A percentile compares a stretch with the other conserved stretches of the same genome.
Evolutionary conservation across 2,329 filamentous ascomycete species (phyloP).

Genomic region (Dothistroma pini): DNA sequence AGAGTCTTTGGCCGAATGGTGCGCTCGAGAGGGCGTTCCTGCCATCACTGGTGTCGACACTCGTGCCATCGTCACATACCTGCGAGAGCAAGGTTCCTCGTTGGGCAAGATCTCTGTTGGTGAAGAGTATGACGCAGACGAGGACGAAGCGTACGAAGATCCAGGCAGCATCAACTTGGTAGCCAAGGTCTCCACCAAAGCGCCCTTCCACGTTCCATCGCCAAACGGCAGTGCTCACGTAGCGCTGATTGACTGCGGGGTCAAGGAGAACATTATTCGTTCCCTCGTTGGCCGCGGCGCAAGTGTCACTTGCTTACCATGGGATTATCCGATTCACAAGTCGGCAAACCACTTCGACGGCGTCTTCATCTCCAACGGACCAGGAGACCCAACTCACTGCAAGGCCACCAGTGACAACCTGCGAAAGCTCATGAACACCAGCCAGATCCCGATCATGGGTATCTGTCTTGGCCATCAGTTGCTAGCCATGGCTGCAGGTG

Average conservation of each 20-base stretch:
- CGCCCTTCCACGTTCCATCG: slow-evolving; percentile 91
- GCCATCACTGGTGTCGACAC: slow-evolving; percentile 97
- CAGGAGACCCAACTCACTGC: slow-evolving; percentile 96
- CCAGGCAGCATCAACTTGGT: slow-evolving; percentile 96
- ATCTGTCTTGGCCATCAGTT: slow-evolving; percentile 98
- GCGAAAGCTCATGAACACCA: slow-evolving; percentile 82
- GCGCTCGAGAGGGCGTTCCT: slow-evolving; percentile 85
- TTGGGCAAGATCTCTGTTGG: slow-evolving; percentile 91
- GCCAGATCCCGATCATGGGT: slow-evolving; percentile 89
- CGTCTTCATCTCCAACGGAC: slow-evolving; percentile 98
- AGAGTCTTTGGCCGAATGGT: slow-evolving; percentile 90
- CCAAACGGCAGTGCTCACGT: slow-evolving; percentile 81
- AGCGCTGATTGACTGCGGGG: slow-evolving; percentile 94
- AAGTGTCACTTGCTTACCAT: slow-evolving; percentile 91
- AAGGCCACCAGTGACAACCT: slow-evolving; percentile 92
- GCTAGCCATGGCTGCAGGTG: slow-evolving; percentile 82
- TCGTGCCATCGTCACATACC: slow-evolving; percentile 89
- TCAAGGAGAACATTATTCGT: slow-evolving; percentile 99
- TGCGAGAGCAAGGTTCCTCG: slow-evolving; percentile 95
- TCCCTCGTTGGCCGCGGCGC: slow-evolving; percentile 88
- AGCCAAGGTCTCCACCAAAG: slow-evolving; percentile 94
- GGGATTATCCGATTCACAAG: slow-evolving; percentile 97
- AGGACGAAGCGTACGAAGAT: slow-evolving; percentile 94
- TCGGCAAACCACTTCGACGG: slow-evolving; percentile 96
- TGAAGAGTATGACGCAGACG: slow-evolving; percentile 96